Percentiles rank a stretch among this genome's conserved stretches.
Conservation (phyloP, 1,284 basidiomycete species). For the Athelia psychrophila region DNA sequence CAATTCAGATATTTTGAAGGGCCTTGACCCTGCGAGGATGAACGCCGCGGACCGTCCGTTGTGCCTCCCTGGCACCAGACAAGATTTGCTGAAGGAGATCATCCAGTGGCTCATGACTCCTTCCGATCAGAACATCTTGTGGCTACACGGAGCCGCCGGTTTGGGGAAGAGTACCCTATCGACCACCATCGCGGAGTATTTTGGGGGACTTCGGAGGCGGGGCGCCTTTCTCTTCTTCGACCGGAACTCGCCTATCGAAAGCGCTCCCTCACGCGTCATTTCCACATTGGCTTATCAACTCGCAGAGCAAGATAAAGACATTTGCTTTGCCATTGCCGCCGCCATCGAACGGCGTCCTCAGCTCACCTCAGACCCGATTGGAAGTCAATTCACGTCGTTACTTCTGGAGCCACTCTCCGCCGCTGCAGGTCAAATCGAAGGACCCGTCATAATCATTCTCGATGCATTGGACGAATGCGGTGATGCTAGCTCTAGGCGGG, state of each 20-base stretch:
- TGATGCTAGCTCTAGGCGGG: background rate
- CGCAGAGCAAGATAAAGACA: background rate
- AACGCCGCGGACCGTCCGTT: background rate
- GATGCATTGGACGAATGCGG: background rate
- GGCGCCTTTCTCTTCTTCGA: background rate
- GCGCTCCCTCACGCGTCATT: background rate
- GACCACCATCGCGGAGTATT: background rate
- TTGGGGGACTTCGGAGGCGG: background rate
- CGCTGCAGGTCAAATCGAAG: background rate
- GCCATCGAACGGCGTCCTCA: background rate
- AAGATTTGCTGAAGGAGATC: background rate
- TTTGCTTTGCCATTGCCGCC: background rate
- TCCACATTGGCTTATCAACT: background rate
- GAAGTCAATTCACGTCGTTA: background rate
- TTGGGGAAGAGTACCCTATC: background rate
- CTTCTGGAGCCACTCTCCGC: background rate
- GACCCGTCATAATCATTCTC: background rate
- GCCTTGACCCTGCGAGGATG: background rate
- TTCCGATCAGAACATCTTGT: background rate
- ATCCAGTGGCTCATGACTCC: background rate
- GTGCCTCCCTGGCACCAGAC: constrained; percentile 5
- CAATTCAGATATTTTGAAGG: background rate
- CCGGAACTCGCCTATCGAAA: background rate
- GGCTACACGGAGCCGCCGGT: background rate
- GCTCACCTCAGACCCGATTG: background rate